These are phyloP conservation scores for Dendrobium huoshanense DNA, from an alignment of 106 monocot species.

Conservation along the genomic window DNA sequence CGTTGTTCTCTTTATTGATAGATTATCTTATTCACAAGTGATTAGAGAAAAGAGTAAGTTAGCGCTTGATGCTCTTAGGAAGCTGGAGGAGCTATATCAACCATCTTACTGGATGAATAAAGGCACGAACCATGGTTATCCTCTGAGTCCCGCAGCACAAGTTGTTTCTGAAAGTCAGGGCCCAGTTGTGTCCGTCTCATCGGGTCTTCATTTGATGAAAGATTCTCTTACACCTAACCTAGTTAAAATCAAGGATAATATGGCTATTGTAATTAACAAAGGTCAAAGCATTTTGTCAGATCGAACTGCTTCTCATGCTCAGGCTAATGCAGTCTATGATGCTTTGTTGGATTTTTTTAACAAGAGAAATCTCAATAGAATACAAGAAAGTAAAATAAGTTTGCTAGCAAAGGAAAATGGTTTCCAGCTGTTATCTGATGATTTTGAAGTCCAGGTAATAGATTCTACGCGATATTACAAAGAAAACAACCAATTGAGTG, in stretches of 20 bases:
- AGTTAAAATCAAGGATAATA: constrained; percentile 46
- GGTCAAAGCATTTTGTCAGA: constrained; percentile 36
- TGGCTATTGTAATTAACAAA: constrained; percentile 47
- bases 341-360: constrained; percentile 51
- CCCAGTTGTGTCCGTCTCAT: constrained; percentile 13
- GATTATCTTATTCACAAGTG: constrained; percentile 50
- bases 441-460: constrained; percentile 62
- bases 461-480: constrained; percentile 24
- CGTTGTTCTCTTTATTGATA: constrained; percentile 88
- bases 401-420: constrained; percentile 80
- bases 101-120: constrained; percentile 11
- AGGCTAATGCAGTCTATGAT: constrained; percentile 39
- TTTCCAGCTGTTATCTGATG: constrained; percentile 87
- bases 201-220: constrained; percentile 3
- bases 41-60: constrained; percentile 65
- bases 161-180: constrained; percentile 3
- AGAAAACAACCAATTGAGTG: constrained; percentile 18
- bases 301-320: constrained; percentile 7
- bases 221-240: constrained; percentile 19
- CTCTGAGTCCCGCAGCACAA: constrained; percentile 6
- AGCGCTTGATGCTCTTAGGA: constrained; percentile 61
- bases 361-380: constrained; percentile 23
- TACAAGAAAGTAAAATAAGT: constrained; percentile 68
- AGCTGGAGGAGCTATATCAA: constrained; percentile 40
- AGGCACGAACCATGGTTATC: neutral